Conservation (phyloP, 2,329 filamentous ascomycete genomes). For the Colletotrichum lupini region DNA sequence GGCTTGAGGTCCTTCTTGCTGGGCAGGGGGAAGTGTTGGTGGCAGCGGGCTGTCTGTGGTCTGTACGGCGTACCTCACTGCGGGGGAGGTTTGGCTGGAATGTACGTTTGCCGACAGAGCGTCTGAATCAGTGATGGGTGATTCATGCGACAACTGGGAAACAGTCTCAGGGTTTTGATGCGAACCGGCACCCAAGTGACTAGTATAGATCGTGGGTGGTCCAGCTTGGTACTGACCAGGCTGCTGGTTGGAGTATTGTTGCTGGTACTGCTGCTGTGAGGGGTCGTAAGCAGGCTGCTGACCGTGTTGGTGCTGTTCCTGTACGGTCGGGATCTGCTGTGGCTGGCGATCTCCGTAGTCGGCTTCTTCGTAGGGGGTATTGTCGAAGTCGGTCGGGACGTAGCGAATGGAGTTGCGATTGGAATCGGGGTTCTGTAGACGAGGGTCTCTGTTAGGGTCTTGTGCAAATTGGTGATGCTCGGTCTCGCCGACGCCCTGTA, state of each 20-base stretch:
- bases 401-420: slow-evolving; percentile 59
- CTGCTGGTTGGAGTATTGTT: slow-evolving; percentile 39
- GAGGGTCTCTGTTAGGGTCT: slow-evolving; percentile 53
- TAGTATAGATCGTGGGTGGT: slow-evolving; percentile 48
- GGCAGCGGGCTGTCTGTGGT: slow-evolving; percentile 38
- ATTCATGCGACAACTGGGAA: slow-evolving; percentile 73
- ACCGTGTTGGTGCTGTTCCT: slow-evolving; percentile 48
- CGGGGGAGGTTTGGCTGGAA: slow-evolving; percentile 56
- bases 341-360: slow-evolving; percentile 54
- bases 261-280: slow-evolving; percentile 51
- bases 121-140: slow-evolving; percentile 63
- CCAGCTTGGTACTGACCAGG: slow-evolving; percentile 45
- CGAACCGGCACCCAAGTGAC: slow-evolving; percentile 46
- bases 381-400: slow-evolving; percentile 57
- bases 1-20: slow-evolving; percentile 40
- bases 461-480: slow-evolving; percentile 47
- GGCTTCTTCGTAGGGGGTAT: slow-evolving; percentile 58
- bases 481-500: slow-evolving; percentile 56
- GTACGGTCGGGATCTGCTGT: slow-evolving; percentile 43
- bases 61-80: slow-evolving; percentile 52
- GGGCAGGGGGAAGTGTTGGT: slow-evolving; percentile 38
- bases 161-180: slow-evolving; percentile 68
- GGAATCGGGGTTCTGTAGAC: slow-evolving; percentile 52
- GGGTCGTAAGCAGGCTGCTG: slow-evolving; percentile 55
- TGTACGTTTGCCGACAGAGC: slow-evolving; percentile 53